Conservation (phyloP, 176 grass and related monocot species). For the Rhynchospora pubera region DNA sequence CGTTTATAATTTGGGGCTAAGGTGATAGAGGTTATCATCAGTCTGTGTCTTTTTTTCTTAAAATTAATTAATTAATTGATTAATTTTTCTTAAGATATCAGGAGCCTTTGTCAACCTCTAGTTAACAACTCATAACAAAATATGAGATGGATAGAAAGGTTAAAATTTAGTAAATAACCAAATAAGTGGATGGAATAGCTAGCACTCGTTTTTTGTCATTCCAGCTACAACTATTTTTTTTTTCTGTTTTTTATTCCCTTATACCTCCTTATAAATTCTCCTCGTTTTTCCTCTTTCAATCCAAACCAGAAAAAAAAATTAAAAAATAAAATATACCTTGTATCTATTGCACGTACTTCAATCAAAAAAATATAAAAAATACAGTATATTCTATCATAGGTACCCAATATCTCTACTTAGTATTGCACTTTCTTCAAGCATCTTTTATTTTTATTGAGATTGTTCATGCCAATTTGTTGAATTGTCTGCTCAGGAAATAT, state of each 20-base stretch:
- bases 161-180: background rate
- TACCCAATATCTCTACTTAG: background rate
- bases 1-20: background rate
- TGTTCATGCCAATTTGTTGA: constrained; percentile 13
- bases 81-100: too few relatives aligned
- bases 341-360: background rate
- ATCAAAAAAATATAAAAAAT: background rate
- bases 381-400: background rate
- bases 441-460: constrained; percentile 3
- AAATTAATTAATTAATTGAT: too few relatives aligned
- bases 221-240: too few relatives aligned
- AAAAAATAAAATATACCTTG: background rate
- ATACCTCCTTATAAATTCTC: background rate
- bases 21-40: background rate
- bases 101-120: background rate
- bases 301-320: background rate
- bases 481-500: constrained; percentile 1
- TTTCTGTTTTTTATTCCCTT: too few relatives aligned
- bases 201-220: background rate
- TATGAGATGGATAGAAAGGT: background rate
- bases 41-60: too few relatives aligned
- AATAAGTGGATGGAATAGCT: too few relatives aligned
- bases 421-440: constrained; percentile 6
- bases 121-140: background rate
- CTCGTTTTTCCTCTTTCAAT: background rate